Conservation (phyloP, 192 early-diverging fungal species). For the Podila clonocystis region DNA sequence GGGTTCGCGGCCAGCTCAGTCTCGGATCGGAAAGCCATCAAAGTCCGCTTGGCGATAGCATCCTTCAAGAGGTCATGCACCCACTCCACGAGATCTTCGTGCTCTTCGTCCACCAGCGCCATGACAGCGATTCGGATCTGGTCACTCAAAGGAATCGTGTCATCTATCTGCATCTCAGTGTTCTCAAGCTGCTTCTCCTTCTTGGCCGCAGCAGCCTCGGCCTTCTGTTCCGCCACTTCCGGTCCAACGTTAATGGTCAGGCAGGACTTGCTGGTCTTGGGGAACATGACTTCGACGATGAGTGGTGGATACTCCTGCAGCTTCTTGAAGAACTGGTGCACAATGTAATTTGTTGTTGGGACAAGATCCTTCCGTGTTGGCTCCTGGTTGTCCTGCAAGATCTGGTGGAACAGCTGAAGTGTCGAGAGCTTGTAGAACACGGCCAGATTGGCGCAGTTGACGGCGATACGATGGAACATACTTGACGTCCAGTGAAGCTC, state of each 20-base stretch:
- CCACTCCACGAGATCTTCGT: constrained; percentile 55
- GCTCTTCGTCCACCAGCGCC: constrained; percentile 53
- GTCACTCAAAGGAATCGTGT: constrained; percentile 48
- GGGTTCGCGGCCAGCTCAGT: constrained; percentile 38
- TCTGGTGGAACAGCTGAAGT: constrained; percentile 71
- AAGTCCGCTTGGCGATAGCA: background rate
- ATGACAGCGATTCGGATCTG: constrained; percentile 62
- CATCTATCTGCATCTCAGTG: constrained; percentile 46
- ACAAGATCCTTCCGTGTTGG: constrained; percentile 51
- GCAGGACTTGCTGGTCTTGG: constrained; percentile 51
- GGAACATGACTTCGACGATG: constrained; percentile 68
- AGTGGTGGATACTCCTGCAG: constrained; percentile 63
- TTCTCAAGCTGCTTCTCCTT: constrained; percentile 37
- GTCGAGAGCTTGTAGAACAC: constrained; percentile 73
- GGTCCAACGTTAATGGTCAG: constrained; percentile 42
- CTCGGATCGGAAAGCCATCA: constrained; percentile 42
- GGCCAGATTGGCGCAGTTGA: constrained; percentile 61
- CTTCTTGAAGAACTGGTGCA: constrained; percentile 65
- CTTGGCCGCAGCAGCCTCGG: background rate
- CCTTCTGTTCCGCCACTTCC: constrained; percentile 9
- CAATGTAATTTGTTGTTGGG: constrained; percentile 63
- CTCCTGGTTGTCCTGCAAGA: constrained; percentile 44
- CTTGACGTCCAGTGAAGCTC: constrained; percentile 64
- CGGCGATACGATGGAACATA: constrained; percentile 75
- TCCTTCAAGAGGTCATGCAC: background rate